A percentile compares a stretch with the other conserved stretches of the same genome.
These are phyloP conservation scores for Pseudofabraea citricarpa DNA, from an alignment of 2,329 filamentous ascomycete genomes.

Conservation along the genomic window DNA sequence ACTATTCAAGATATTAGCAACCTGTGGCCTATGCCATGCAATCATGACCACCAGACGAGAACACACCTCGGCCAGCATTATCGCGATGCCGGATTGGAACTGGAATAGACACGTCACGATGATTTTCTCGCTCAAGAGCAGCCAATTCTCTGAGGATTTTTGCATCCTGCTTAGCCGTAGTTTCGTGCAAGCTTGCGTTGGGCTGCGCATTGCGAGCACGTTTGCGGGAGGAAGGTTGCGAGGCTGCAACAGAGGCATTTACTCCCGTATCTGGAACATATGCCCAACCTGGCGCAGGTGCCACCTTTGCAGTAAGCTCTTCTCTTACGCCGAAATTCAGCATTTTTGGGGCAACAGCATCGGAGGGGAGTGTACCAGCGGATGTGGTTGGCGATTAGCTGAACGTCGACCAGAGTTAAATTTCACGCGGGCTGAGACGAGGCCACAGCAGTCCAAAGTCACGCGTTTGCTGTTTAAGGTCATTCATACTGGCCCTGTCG, in stretches of 20 bases:
- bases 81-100: slow-evolving; percentile 53
- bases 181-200: slow-evolving; percentile 53
- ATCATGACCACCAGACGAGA: too few species aligned
- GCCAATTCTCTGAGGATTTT: slow-evolving; percentile 78
- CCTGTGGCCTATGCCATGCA: too few species aligned
- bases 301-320: slow-evolving; percentile 65
- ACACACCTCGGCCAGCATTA: slow-evolving; percentile 34
- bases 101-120: slow-evolving; percentile 66
- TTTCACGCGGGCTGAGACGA: not conserved
- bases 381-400: not conserved
- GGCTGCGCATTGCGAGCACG: slow-evolving; percentile 53
- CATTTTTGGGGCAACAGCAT: slow-evolving; percentile 32
- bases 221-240: slow-evolving; percentile 58
- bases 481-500: too few species aligned
- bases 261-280: slow-evolving; percentile 76
- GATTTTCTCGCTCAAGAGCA: slow-evolving; percentile 76
- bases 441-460: too few species aligned
- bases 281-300: slow-evolving; percentile 80
- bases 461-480: too few species aligned
- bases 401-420: too few species aligned
- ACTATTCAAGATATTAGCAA: slow-evolving; percentile 10
- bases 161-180: slow-evolving; percentile 76
- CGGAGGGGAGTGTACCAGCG: not conserved
- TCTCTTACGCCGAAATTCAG: slow-evolving; percentile 78
- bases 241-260: slow-evolving; percentile 48